Evolutionary conservation across 1,284 basidiomycete genomes (phyloP).

Genomic region (Cryptococcus sp.): DNA sequence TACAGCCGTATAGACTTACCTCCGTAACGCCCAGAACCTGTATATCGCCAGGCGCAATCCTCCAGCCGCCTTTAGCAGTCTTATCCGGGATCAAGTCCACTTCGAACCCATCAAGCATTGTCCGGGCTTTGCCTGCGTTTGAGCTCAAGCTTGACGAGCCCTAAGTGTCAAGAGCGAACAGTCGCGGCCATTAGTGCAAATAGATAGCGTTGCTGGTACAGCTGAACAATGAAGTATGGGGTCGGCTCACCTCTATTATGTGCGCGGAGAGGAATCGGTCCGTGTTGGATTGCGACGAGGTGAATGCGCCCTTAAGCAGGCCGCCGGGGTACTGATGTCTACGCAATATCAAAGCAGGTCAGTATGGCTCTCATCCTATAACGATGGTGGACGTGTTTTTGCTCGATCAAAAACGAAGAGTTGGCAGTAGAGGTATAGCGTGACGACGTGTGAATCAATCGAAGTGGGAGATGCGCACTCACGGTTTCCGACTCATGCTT

Average conservation of each 20-base stretch:
- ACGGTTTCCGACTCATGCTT: conserved; percentile 46
- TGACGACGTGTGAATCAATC: no score
- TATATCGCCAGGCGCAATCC: conserved; percentile 45
- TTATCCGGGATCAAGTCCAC: conserved; percentile 32
- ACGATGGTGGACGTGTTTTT: background rate
- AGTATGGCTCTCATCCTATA: background rate
- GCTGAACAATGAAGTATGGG: background rate
- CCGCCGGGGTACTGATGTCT: conserved; percentile 24
- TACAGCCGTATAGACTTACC: conserved; percentile 24
- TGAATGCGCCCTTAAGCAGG: conserved; percentile 7
- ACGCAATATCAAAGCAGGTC: conserved; percentile 12
- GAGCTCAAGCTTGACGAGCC: background rate
- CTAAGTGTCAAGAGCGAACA: background rate
- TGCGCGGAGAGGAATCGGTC: conserved; percentile 46
- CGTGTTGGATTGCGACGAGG: conserved; percentile 27
- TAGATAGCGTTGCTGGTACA: background rate
- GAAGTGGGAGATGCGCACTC: conserved; percentile 13
- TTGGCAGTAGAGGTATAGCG: no score
- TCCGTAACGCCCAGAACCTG: conserved; percentile 39
- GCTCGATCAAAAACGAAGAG: no score
- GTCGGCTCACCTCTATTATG: conserved; percentile 38
- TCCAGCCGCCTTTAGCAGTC: conserved; percentile 24
- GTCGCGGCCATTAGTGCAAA: background rate
- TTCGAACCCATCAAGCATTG: conserved; percentile 27
- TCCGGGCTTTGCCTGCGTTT: conserved; percentile 19